Conservation (phyloP, 1,139 yeast species). For the Pichia terricola region DNA sequence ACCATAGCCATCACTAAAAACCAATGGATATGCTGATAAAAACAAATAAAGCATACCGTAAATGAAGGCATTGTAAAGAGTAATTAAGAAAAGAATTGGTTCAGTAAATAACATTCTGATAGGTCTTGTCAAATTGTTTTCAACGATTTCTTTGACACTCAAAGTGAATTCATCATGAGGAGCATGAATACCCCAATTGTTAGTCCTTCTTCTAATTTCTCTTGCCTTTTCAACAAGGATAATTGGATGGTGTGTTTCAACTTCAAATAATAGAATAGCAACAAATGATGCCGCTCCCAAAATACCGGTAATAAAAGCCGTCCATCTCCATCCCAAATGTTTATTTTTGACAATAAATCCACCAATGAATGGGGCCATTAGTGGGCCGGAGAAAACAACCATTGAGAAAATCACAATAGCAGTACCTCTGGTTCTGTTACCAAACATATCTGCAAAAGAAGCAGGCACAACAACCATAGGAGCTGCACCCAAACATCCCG, state of each 20-base stretch:
- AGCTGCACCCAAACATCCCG: conserved; percentile 71
- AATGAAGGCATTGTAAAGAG: conserved; percentile 72
- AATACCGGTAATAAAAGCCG: conserved; percentile 57
- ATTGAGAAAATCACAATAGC: conserved; percentile 58
- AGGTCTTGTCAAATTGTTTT: conserved; percentile 66
- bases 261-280: conserved; percentile 35
- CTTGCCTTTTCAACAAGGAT: conserved; percentile 56
- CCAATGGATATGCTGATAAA: conserved; percentile 71
- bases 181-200: conserved; percentile 77
- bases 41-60: conserved; percentile 75
- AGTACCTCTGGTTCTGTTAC: conserved; percentile 51
- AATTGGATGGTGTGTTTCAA: conserved; percentile 56
- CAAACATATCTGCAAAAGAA: conserved; percentile 67
- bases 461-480: conserved; percentile 81
- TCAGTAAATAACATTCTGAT: conserved; percentile 57
- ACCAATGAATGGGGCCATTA: conserved; percentile 66
- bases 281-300: conserved; percentile 37
- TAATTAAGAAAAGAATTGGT: conserved; percentile 60
- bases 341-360: conserved; percentile 44
- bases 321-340: conserved; percentile 71
- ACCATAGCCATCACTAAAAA: conserved; percentile 53
- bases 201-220: conserved; percentile 45
- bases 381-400: conserved; percentile 68
- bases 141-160: conserved; percentile 43
- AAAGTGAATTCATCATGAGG: conserved; percentile 58